A percentile compares a stretch with the other conserved stretches of the same genome.
These are phyloP conservation scores for Hemerocallis citrina DNA, from an alignment of 106 monocot genomes.

Conservation along the genomic window DNA sequence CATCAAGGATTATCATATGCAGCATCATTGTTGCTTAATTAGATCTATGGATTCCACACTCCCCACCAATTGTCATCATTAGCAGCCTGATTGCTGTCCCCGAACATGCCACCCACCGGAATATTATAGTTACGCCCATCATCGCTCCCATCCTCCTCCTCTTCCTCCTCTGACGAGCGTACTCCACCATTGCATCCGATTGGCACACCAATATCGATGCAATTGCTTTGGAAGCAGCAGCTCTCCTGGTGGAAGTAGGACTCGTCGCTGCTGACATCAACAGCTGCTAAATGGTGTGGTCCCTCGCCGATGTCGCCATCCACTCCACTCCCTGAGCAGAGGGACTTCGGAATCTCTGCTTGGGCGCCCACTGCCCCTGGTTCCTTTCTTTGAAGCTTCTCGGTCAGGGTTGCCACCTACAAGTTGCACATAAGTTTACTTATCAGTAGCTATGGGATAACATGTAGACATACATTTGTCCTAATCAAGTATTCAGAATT, in stretches of 20 bases:
- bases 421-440: background rate
- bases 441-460: too few relatives aligned
- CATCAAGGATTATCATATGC: too few relatives aligned
- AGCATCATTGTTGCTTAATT: too few relatives aligned
- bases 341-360: conserved; percentile 24
- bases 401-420: conserved; percentile 36
- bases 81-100: background rate
- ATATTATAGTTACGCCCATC: conserved; percentile 39
- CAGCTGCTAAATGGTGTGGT: conserved; percentile 13
- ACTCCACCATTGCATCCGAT: conserved; percentile 5
- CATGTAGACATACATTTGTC: too few relatives aligned
- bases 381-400: conserved; percentile 46
- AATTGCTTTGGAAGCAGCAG: background rate
- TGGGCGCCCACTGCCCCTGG: conserved; percentile 1
- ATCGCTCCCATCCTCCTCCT: conserved; percentile 45
- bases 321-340: conserved; percentile 28
- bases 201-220: conserved; percentile 2
- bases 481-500: too few relatives aligned
- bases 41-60: conserved; percentile 15
- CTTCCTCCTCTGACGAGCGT: conserved; percentile 14
- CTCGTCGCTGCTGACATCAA: conserved; percentile 37
- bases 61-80: conserved; percentile 15
- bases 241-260: conserved; percentile 50
- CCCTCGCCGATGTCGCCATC: conserved; percentile 12
- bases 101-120: conserved; percentile 16